Percentiles rank a stretch among this genome's conserved stretches.
Conservation (phyloP, 768 basidiomycete species). For the Asterophora parasitica region DNA sequence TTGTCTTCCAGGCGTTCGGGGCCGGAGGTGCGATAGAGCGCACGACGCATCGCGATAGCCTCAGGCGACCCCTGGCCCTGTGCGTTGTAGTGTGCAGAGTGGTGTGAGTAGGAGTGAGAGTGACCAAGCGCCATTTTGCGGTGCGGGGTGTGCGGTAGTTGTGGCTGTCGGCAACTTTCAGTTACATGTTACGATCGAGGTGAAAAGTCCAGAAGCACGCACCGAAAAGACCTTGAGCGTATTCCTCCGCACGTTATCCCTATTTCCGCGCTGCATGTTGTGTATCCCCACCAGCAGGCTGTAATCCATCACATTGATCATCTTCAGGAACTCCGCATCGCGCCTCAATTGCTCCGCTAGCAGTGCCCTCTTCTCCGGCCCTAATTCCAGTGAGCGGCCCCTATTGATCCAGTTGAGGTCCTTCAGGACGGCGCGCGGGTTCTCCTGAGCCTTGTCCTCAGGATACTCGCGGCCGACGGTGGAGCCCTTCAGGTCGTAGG, state of each 20-base stretch:
- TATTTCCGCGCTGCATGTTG: slow-evolving; percentile 84
- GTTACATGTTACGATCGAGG: background rate
- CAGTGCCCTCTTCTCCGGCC: slow-evolving; percentile 90
- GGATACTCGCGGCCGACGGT: slow-evolving; percentile 86
- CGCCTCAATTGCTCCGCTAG: slow-evolving; percentile 87
- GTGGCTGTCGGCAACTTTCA: slow-evolving; percentile 44
- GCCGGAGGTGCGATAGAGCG: slow-evolving; percentile 73
- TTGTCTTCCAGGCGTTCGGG: slow-evolving; percentile 54
- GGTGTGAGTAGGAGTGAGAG: slow-evolving; percentile 27
- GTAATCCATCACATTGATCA: slow-evolving; percentile 93
- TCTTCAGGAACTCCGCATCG: slow-evolving; percentile 82
- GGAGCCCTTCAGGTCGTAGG: slow-evolving; percentile 94
- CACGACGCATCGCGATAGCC: slow-evolving; percentile 80
- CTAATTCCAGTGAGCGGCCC: slow-evolving; percentile 74
- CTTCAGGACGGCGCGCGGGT: slow-evolving; percentile 88
- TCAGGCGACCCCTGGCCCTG: slow-evolving; percentile 53
- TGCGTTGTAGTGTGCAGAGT: slow-evolving; percentile 20
- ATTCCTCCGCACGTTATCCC: slow-evolving; percentile 86
- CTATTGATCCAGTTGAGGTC: slow-evolving; percentile 96
- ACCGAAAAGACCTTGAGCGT: slow-evolving; percentile 92
- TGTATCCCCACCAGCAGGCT: slow-evolving; percentile 93
- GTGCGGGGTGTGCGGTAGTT: slow-evolving; percentile 49
- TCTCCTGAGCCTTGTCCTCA: slow-evolving; percentile 74
- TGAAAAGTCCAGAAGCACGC: slow-evolving; percentile 25
- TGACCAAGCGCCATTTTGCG: slow-evolving; percentile 45